Percentiles rank a stretch among this genome's conserved stretches.
Conservation (phyloP, 176 grass and related monocot genomes). For the Secale cereale region DNA sequence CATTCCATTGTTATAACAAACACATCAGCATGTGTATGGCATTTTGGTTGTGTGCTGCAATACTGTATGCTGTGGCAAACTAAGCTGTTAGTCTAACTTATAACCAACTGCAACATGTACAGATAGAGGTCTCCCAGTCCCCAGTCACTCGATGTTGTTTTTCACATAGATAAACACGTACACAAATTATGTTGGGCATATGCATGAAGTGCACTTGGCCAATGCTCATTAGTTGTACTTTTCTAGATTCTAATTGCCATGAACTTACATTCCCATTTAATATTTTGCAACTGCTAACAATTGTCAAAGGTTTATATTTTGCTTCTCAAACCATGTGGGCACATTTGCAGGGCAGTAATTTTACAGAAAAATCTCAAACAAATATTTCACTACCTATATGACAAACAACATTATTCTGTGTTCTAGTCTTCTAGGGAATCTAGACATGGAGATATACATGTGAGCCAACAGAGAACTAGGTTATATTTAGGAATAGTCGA, state of each 20-base stretch:
- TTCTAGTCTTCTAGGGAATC: neutral
- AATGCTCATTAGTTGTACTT: neutral
- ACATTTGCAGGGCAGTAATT: neutral
- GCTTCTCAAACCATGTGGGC: neutral
- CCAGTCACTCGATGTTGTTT: neutral
- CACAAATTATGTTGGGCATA: neutral
- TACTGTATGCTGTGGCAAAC: neutral
- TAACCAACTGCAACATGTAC: neutral
- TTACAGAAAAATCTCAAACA: neutral
- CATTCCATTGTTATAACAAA: neutral
- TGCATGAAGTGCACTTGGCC: neutral
- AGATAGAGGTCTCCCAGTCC: neutral
- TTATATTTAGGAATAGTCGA: neutral
- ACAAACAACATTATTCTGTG: no score
- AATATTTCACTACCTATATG: neutral
- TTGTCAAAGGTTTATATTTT: neutral
- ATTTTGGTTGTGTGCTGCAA: neutral
- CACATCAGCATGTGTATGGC: neutral
- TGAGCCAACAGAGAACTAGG: no score
- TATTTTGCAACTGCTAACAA: neutral
- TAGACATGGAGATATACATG: neutral
- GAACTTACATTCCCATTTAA: neutral
- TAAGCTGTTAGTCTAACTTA: neutral
- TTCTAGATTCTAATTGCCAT: neutral
- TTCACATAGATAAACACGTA: neutral